Base-by-base conservation (phyloP, 2,329 filamentous ascomycete species). In the Diaporthe sp. region DNA sequence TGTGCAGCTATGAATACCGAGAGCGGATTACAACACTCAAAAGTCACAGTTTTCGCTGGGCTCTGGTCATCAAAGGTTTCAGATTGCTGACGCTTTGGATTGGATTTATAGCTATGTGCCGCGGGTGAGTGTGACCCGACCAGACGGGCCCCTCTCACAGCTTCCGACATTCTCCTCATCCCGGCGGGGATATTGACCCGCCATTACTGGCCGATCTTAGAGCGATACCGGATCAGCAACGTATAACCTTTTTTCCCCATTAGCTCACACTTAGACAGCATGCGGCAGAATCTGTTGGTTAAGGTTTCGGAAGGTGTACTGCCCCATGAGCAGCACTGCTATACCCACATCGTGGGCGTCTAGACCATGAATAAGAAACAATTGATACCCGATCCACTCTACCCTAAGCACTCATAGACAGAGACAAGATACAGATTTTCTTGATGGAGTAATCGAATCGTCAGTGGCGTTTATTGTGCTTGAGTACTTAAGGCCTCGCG, bases 121-220 rank as follows among this genome's bases (percentile, higher is more conserved):
- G 34, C 46, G 65, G 65, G 65, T 51, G 65, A 28, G 46, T 68
- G 65, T 68, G 46, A 53, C 65, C 46, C 65, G 65, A 68, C 46
- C 17, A 17, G 25, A 68, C 65, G 46, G 46, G 31, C 65, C 65
- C 65, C 31, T 68, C 65, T 53, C 46, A 39, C 31, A 25, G 6
- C 34, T 53, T 13, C 65, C 65, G 65, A 65, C 19, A 19, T 68
- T 51, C 62, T 67, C 61, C 61, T 68, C 44, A 68, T 19, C 19
- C 42, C 28, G 22, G 62, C 46, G 62, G 62, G 62, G 65, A 68
- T 28, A 13, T 12, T 9, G 65, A 68, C 46, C 65, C 65, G 65
- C 22, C 25, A 13, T 68, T 39, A 42, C 22, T 39, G 62, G 62
- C 15, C 22, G 42, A 51, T 37, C 62, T 46, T 31, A 51, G 61